Evolutionary conservation across 176 grass and related monocot species (phyloP).

Genomic region (Cenchrus fungigraminus): DNA sequence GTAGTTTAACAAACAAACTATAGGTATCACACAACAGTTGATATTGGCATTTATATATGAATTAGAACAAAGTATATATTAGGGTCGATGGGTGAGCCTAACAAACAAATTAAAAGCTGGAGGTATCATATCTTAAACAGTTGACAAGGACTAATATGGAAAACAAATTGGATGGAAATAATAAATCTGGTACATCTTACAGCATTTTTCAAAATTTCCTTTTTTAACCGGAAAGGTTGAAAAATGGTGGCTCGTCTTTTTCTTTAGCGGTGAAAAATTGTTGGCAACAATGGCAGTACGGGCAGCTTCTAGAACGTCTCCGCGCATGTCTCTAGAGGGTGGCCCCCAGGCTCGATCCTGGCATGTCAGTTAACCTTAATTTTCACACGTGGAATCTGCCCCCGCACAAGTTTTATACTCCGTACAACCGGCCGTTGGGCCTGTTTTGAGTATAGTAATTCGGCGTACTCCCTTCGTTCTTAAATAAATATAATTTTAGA

Average conservation of each 20-base stretch:
- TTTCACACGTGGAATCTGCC: conserved; percentile 7
- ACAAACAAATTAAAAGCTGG: not conserved
- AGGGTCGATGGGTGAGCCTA: not conserved
- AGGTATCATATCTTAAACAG: not conserved
- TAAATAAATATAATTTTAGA: too few relatives aligned
- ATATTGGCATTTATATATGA: too few relatives aligned
- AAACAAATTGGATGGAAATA: not conserved
- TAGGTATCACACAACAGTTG: too few relatives aligned
- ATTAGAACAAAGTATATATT: too few relatives aligned
- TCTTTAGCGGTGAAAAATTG: not conserved
- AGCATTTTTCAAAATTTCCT: not conserved
- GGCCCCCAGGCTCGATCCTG: not conserved
- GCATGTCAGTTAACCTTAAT: not conserved
- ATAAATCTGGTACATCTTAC: not conserved
- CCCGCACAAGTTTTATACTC: not conserved
- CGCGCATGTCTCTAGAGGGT: not conserved
- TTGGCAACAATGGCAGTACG: not conserved
- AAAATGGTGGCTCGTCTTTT: not conserved
- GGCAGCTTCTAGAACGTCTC: conserved; percentile 2
- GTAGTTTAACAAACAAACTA: not conserved
- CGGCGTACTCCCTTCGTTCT: too few relatives aligned
- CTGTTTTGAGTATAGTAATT: not conserved
- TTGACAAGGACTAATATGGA: not conserved
- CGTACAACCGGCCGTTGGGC: too few relatives aligned
- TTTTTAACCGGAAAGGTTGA: not conserved